phyloP scores from a whole-genome alignment of 148 eudicot genomes.

The Rhododendron simsii region DNA sequence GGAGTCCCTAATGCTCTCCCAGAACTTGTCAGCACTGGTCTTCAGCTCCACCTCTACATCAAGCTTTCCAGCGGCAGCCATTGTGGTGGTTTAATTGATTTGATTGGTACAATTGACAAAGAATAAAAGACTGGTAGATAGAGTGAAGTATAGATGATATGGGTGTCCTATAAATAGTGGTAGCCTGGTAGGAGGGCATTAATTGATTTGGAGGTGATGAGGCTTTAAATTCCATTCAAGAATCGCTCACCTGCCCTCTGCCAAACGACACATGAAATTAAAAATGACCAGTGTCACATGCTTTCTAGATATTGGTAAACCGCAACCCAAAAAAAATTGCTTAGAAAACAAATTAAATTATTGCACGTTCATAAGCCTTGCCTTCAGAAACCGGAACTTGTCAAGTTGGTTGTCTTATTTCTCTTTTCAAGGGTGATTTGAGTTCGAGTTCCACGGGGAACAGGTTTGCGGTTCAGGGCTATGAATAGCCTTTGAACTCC shows the following conservation, averaged over 20 bases:
- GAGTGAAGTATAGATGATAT: background rate
- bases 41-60: slow-evolving; percentile 80
- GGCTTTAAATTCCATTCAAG: slow-evolving; percentile 2
- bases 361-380: too few species aligned
- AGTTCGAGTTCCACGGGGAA: too few species aligned
- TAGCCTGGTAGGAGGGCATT: background rate
- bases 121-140: background rate
- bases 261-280: background rate
- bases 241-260: slow-evolving; percentile 1
- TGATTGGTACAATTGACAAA: background rate
- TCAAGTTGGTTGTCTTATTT: too few species aligned
- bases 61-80: slow-evolving; percentile 44
- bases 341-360: background rate
- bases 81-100: background rate
- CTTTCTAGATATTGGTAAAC: background rate
- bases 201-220: background rate
- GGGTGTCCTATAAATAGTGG: background rate
- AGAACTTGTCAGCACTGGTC: slow-evolving; percentile 46
- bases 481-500: too few species aligned
- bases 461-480: too few species aligned
- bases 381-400: too few species aligned
- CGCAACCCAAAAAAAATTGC: background rate
- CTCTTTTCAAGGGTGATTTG: too few species aligned
- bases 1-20: slow-evolving; percentile 58
- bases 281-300: background rate